Base-by-base conservation (phyloP, 257 asterid genomes). In the Solanum phureja region DNA sequence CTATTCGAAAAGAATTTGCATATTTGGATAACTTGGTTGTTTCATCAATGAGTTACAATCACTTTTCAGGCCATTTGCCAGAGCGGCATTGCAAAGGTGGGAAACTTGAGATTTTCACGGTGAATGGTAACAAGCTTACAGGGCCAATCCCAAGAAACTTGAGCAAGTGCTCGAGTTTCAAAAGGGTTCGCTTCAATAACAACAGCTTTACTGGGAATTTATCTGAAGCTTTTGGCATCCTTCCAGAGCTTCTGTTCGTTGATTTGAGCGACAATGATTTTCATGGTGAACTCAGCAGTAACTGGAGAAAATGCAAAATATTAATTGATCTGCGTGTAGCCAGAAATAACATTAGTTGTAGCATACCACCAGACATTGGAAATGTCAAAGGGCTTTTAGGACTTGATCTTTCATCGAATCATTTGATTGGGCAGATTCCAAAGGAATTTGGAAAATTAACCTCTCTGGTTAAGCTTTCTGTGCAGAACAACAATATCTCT, bases 1-100 rank as follows among this genome's bases (percentile, higher is more conserved):
- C 84, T 27, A 87, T 90, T 74, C 89, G 90, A 7, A 23, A 2
- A 23, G 87, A 87, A 74, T 19, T 90, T 13, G 2, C 87, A 37
- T 87, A 34, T 7, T 33, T 88, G 69, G 52, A 38, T 8, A 88
- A 75, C 24, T 73, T 87, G 76, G 71, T 11, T 18, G 0, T 0
- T 1, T 8, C 88, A 2, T 24, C 5, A 87, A 46, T 90, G 12
- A 8, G 1, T 60, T 14, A 31, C 23, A 85, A 19, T 84, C 86
- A 29, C 34, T 13, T 87, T 42, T 49, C 46, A n/a, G 84, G 87
- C 34, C 37, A 27, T 35, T 52, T 87, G 3, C 89, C 87, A 0
- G 76, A 87, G 29, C 3, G 11, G 5, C 33, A 83, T 18, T 87
- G 87, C 58, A 27, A 42, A 11, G 64, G 60, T 19, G 66, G 87